phyloP scores from a whole-genome alignment of 331 rosid genomes.

The Pyracantha coccinea region DNA sequence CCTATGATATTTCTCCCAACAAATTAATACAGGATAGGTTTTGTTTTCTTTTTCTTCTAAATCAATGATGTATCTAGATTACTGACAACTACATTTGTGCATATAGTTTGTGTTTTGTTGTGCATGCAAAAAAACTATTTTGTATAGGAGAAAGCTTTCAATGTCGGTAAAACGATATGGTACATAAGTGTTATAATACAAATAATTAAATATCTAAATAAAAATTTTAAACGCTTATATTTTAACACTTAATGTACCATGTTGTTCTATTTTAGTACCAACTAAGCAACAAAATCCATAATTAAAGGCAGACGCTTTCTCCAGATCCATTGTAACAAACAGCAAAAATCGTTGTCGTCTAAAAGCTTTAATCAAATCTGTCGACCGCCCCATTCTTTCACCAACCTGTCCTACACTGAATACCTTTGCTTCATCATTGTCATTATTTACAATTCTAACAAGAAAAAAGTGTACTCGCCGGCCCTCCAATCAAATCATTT shows the following conservation, averaged over 20 bases:
- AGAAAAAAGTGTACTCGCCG: neutral
- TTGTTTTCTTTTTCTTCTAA: neutral
- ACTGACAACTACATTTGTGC: neutral
- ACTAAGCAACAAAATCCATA: too few species aligned
- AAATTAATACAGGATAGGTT: neutral
- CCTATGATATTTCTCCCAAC: neutral
- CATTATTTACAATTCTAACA: neutral
- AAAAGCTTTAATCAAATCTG: conserved; percentile 16
- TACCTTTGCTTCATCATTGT: neutral
- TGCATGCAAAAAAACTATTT: neutral
- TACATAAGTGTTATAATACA: too few species aligned
- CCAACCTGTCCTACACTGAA: conserved; percentile 41
- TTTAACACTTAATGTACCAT: too few species aligned
- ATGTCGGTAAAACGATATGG: too few species aligned
- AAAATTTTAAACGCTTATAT: too few species aligned
- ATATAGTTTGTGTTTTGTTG: neutral
- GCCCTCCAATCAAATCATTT: conserved; percentile 30
- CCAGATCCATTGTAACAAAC: conserved; percentile 20
- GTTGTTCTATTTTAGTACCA: too few species aligned
- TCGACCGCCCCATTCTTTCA: conserved; percentile 29
- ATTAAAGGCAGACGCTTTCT: conserved; percentile 1
- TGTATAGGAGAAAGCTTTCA: too few species aligned
- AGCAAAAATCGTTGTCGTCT: conserved; percentile 25
- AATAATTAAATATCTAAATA: too few species aligned
- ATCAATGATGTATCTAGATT: neutral